Percentiles rank a stretch among this genome's conserved stretches.
phyloP scores from a whole-genome alignment of 768 basidiomycete genomes.

The Russula vinacea region DNA sequence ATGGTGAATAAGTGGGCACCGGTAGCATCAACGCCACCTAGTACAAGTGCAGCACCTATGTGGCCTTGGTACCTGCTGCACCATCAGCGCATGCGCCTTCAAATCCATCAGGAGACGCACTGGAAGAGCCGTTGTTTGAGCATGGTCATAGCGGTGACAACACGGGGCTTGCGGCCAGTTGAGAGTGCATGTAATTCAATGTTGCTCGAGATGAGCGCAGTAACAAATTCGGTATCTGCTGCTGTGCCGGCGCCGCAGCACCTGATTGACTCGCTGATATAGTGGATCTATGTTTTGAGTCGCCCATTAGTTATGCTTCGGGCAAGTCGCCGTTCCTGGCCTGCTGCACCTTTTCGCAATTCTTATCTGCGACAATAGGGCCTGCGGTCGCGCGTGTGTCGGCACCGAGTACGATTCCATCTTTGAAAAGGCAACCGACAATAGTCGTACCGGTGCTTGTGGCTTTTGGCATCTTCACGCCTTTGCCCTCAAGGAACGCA shows the following conservation, averaged over 20 bases:
- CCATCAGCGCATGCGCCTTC: neutral
- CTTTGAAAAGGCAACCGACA: conserved; percentile 90
- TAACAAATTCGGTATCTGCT: conserved; percentile 96
- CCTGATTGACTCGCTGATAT: conserved; percentile 89
- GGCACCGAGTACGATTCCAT: conserved; percentile 91
- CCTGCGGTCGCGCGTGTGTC: conserved; percentile 96
- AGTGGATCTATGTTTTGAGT: conserved; percentile 75
- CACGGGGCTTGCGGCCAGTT: conserved; percentile 86
- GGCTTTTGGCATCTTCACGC: conserved; percentile 73
- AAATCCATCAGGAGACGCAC: conserved; percentile 41
- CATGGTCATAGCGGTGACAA: conserved; percentile 99
- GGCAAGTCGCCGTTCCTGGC: neutral
- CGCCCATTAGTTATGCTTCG: conserved; percentile 1
- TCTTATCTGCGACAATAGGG: conserved; percentile 95
- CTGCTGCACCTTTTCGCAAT: conserved; percentile 88
- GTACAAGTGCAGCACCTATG: conserved; percentile 90
- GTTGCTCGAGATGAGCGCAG: conserved; percentile 92
- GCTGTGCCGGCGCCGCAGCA: conserved; percentile 99
- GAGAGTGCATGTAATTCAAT: conserved; percentile 90
- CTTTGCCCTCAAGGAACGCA: conserved; percentile 65
- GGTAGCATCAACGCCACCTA: conserved; percentile 93
- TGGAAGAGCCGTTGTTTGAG: conserved; percentile 92
- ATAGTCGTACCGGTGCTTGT: conserved; percentile 97
- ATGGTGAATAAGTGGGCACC: conserved; percentile 96
- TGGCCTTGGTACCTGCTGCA: conserved; percentile 80